phyloP scores from a whole-genome alignment of 257 asterid genomes.

The Anisodus tanguticus region DNA sequence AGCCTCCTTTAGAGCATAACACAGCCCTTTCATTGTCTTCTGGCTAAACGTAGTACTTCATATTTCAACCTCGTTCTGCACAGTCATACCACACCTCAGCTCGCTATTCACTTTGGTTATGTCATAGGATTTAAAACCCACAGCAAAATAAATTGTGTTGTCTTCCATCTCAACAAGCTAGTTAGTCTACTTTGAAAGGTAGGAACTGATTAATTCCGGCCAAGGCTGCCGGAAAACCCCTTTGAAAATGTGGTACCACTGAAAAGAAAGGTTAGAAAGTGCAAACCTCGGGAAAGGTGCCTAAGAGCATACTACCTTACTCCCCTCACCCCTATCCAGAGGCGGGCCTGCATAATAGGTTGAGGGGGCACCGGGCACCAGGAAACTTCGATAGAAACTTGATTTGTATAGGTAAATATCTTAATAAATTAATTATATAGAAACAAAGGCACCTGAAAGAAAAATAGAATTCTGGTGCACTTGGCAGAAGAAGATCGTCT shows the following conservation, averaged over 20 bases:
- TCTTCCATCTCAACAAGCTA: not conserved
- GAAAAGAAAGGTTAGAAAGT: not conserved
- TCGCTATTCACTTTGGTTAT: not conserved
- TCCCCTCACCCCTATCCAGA: not conserved
- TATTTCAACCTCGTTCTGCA: not conserved
- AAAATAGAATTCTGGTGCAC: no score
- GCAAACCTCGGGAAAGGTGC: not conserved
- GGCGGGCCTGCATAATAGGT: no score
- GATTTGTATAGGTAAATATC: no score
- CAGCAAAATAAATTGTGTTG: not conserved
- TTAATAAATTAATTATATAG: no score
- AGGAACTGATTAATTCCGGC: not conserved
- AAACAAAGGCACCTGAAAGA: no score
- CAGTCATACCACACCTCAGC: not conserved
- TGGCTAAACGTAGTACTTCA: not conserved
- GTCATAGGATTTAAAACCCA: not conserved
- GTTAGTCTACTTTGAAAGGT: not conserved
- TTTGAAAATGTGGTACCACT: slow-evolving; percentile 15
- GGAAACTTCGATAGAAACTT: no score
- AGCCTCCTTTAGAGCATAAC: not conserved
- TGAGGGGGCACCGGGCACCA: no score
- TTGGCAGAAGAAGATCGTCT: no score
- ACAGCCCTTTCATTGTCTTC: not conserved
- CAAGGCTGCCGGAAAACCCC: not conserved
- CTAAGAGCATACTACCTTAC: not conserved